These are phyloP conservation scores for Hamamelis virginiana DNA, from an alignment of 164 flowering plant species.

Conservation along the genomic window DNA sequence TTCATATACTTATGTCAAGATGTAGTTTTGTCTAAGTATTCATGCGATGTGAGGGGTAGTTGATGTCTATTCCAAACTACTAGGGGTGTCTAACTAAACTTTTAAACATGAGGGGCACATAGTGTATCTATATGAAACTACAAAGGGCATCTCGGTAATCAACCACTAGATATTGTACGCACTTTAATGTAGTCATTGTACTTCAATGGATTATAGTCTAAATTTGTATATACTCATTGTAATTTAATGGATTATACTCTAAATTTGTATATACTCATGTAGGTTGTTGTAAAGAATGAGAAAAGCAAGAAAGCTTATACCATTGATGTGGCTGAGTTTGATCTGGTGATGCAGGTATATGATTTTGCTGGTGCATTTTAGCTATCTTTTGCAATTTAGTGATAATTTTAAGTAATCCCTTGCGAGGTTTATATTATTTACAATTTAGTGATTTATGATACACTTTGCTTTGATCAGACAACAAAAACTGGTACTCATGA, in stretches of 20 bases:
- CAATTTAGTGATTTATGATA: neutral
- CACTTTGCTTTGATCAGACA: slow-evolving; percentile 47
- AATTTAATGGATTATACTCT: neutral
- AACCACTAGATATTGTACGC: no score
- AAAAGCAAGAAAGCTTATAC: slow-evolving; percentile 37
- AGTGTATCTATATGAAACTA: no score
- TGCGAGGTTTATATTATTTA: neutral
- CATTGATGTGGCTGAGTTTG: slow-evolving; percentile 74
- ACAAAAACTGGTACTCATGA: slow-evolving; percentile 81
- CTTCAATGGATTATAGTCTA: neutral
- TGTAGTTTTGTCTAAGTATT: neutral
- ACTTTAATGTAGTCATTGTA: neutral
- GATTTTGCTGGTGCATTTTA: neutral
- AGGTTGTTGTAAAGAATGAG: slow-evolving; percentile 62
- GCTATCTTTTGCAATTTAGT: neutral
- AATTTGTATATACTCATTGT: neutral
- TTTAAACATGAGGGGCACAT: no score
- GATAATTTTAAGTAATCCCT: neutral
- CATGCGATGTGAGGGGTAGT: neutral
- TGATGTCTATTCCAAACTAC: neutral
- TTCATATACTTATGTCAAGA: neutral
- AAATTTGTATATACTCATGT: slow-evolving; percentile 16
- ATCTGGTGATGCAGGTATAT: slow-evolving; percentile 92
- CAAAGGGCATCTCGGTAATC: no score
- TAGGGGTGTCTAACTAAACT: neutral